Base-by-base conservation (phyloP, 441 rosid genomes). In the Euphorbia celastroides region DNA sequence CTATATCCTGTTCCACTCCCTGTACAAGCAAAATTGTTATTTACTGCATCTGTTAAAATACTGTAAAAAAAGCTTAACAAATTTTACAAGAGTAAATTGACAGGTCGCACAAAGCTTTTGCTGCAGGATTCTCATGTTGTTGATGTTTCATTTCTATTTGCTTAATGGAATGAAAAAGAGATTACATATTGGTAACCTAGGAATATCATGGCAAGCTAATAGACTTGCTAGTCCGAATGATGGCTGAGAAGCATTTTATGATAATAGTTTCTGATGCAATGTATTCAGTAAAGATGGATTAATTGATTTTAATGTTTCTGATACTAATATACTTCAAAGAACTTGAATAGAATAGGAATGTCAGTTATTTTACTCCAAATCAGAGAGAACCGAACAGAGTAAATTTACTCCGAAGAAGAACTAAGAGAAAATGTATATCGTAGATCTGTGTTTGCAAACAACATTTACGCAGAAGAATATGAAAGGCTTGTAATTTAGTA, bases 1-100 rank as follows among this genome's bases (percentile, higher is more conserved):
- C 52, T 57, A 60, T 70, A 79, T 50, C 91, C 94, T 38, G 72
- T 79, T 77, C 80, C 89, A 28, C 87, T 82, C 62, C 97, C 99
- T 93, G 84, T 52, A 74, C 51, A 41, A 14, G 41, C 19, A 22
- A 14, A 66, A 6, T 54, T 16, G 67, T n/a, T 26, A 46, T 26
- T 31, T 22, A 31, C 27, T 22, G 58, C 32, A 41, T 23, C n/a
- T 54, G 61, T 19, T 26, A n/a, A 62, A 48, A 59, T 59, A 51
- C 0, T 58, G 32, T 10, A 32, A 70, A 12, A n/a, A 34, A 42
- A 19, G 17, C 13, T n/a, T 5, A 14, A 5, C 28, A 55, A 31
- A 16, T 58, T 19, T 5, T n/a, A 31, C 9, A 17, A 44, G 1
- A 4, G 20, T 17, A 31, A 31, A 58, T 31, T 38, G 22, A 44